Conservation (phyloP, 1,284 basidiomycete genomes). For the Coniferiporia weirii region DNA sequence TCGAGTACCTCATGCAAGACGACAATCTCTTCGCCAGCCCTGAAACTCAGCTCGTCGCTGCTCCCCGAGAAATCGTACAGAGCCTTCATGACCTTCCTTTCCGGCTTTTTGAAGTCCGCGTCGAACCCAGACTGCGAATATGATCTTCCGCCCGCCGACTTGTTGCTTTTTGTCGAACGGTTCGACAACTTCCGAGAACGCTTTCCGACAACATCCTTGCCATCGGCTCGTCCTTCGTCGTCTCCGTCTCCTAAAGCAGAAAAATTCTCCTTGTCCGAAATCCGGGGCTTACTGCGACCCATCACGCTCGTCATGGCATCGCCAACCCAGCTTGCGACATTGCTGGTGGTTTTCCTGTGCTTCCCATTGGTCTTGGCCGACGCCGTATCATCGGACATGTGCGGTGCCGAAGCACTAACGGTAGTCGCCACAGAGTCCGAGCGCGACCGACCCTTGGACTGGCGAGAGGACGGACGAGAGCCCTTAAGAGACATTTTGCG, state of each 20-base stretch:
- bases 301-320: conserved; percentile 55
- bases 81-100: conserved; percentile 57
- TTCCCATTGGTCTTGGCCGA: conserved; percentile 27
- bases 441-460: neutral
- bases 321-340: conserved; percentile 61
- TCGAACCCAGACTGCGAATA: conserved; percentile 25
- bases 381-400: conserved; percentile 33
- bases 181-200: conserved; percentile 26
- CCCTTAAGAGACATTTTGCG: conserved; percentile 5
- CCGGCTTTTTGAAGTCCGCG: conserved; percentile 36
- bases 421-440: conserved; percentile 43
- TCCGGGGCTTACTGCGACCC: conserved; percentile 41
- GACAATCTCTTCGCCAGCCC: conserved; percentile 64
- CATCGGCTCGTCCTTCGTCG: conserved; percentile 27
- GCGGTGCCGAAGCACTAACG: conserved; percentile 27
- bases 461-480: neutral
- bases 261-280: conserved; percentile 52
- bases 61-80: conserved; percentile 68
- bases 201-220: conserved; percentile 24
- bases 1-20: conserved; percentile 74
- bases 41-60: conserved; percentile 72
- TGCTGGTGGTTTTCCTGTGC: conserved; percentile 33
- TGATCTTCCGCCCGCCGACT: conserved; percentile 33
- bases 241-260: conserved; percentile 42
- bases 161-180: conserved; percentile 28